Evolutionary conservation across 1,284 basidiomycete species (phyloP).

Genomic region (Coniophora puteana): DNA sequence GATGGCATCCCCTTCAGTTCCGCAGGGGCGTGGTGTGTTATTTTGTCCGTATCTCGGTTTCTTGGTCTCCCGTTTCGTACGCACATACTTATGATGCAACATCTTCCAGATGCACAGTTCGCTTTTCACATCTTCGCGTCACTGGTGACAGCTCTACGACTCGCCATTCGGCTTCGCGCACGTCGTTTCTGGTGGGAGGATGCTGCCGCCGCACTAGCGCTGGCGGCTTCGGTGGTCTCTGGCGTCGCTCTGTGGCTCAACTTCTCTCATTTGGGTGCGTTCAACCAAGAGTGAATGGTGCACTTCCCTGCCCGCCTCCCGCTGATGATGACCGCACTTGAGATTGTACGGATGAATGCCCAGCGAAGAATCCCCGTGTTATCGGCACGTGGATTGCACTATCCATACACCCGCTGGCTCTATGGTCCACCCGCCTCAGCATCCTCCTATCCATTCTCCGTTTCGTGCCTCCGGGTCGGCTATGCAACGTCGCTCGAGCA

Average conservation of each 20-base stretch:
- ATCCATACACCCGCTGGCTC: neutral
- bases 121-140: constrained; percentile 18
- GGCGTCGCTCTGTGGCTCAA: constrained; percentile 12
- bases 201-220: constrained; percentile 20
- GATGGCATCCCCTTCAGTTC: no score
- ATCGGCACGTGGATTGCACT: neutral
- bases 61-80: no score
- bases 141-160: constrained; percentile 20
- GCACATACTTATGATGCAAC: no score
- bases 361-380: neutral
- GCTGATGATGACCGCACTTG: constrained; percentile 17
- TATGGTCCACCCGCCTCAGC: constrained; percentile 30
- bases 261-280: constrained; percentile 15
- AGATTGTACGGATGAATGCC: constrained; percentile 17
- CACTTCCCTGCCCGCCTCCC: neutral
- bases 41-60: no score
- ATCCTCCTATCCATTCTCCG: constrained; percentile 24
- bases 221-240: constrained; percentile 13
- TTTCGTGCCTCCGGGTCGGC: constrained; percentile 18
- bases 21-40: no score
- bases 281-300: neutral
- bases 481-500: constrained; percentile 1
- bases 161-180: constrained; percentile 21
- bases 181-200: constrained; percentile 27
- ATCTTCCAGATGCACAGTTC: constrained; percentile 14